Evolutionary conservation across 345 rosid species (phyloP), one percentile per base, ranked within the genome.

Genomic region (Populus davidiana): DNA sequence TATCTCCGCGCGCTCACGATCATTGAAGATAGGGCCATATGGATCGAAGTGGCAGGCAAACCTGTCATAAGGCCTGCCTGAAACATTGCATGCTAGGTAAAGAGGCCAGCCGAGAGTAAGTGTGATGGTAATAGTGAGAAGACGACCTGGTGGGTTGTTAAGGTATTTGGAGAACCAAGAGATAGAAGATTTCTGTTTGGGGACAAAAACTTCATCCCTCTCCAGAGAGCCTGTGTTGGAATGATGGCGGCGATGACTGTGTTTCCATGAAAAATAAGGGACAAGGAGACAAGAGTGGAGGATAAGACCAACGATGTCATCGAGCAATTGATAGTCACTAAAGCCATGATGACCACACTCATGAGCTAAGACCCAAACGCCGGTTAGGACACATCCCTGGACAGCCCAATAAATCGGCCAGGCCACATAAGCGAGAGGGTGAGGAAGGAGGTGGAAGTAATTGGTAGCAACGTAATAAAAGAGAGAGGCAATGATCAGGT

Each of bases 291-390:
- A 64, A 1, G 83, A 74, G 5, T 77, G 83, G 35, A 82, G 85
- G 59, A 77, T 1, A 59, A 85, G 76, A 56, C 85, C 83, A 11
- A 82, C 80, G 1, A 33, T 61, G 49, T 80, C 83, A 31, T 85
- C 81, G 12, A 85, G 63, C 64, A 69, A 71, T 20, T 68, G 83
- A 49, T 85, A 68, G 38, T 85, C 69, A 18, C 85, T 79, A 70
- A 85, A 85, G 69, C 85, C 87, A 27, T 77, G 85, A 47, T 85
- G 87, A 31, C 87, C 85, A 13, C 87, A 82, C 72, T 85, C 85
- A 21, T 82, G 87, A 14, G 85, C 81, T 6, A 82, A 14, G 49
- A 82, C 87, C 84, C 80, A 75, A 39, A 85, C 69, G 6, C 79
- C 86, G 1, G 82, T 80, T 71, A 80, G 80, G 54, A 83, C 79